Conservation (phyloP, 495 filamentous ascomycete genomes). For the Trichoderma orchidacearum region DNA sequence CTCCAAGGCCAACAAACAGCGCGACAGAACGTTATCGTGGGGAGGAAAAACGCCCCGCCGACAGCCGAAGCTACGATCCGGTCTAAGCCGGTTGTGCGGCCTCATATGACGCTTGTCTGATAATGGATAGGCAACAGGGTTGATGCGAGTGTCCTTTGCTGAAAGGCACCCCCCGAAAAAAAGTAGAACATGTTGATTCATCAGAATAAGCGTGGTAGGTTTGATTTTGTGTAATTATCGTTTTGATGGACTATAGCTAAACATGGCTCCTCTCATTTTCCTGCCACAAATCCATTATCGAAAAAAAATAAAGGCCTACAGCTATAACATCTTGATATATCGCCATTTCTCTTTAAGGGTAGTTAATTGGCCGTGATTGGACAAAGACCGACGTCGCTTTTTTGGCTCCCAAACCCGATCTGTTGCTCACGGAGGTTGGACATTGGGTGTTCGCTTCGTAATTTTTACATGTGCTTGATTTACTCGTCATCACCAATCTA, state of each 20-base stretch:
- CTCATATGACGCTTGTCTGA: too few relatives aligned
- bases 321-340: neutral
- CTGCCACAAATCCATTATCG: neutral
- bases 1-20: neutral
- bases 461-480: slow-evolving; percentile 7
- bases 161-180: too few relatives aligned
- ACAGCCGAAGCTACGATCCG: neutral
- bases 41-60: neutral
- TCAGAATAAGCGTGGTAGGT: neutral
- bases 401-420: neutral
- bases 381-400: neutral
- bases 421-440: neutral
- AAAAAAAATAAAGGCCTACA: neutral
- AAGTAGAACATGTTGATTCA: too few relatives aligned
- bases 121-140: neutral
- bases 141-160: too few relatives aligned
- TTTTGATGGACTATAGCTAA: neutral
- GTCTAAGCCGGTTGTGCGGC: neutral
- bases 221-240: neutral
- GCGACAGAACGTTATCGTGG: neutral
- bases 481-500: slow-evolving; percentile 91
- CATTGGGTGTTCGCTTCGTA: neutral
- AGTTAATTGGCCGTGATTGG: neutral
- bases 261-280: neutral
- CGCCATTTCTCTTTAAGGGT: neutral